Conservation (phyloP, 495 filamentous ascomycete genomes). For the Tuber calosporum region DNA sequence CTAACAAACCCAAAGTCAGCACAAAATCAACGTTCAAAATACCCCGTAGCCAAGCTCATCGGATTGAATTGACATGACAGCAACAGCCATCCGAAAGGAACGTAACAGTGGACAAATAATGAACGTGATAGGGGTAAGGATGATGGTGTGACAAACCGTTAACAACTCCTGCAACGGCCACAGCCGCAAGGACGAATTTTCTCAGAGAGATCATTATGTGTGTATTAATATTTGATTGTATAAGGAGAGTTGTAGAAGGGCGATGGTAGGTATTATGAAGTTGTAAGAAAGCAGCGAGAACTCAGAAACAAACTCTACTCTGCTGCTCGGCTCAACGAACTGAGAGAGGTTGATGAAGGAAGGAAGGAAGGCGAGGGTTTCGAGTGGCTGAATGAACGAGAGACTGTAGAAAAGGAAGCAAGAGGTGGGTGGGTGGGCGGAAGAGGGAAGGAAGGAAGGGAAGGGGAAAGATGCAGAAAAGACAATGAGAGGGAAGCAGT, state of each 20-base stretch:
- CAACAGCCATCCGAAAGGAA: not conserved
- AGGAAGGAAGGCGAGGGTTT: slow-evolving; percentile 34
- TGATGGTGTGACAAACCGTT: slow-evolving; percentile 53
- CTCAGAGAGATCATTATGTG: slow-evolving; percentile 62
- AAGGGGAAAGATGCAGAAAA: slow-evolving; percentile 34
- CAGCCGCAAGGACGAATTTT: slow-evolving; percentile 64
- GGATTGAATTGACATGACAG: slow-evolving; percentile 2
- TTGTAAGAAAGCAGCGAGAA: slow-evolving; percentile 20
- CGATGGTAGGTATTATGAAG: slow-evolving; percentile 15
- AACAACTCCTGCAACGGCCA: slow-evolving; percentile 59
- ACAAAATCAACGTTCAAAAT: not conserved
- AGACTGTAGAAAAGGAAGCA: slow-evolving; percentile 47
- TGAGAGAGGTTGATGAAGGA: slow-evolving; percentile 29
- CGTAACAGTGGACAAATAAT: slow-evolving; percentile 14
- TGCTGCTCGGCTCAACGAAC: slow-evolving; percentile 27
- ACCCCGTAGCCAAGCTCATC: not conserved
- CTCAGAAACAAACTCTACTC: slow-evolving; percentile 31
- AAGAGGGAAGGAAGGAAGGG: too few species aligned
- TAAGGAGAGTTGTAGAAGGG: slow-evolving; percentile 9
- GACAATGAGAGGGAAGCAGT: slow-evolving; percentile 46
- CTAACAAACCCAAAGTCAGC: slow-evolving; percentile 20
- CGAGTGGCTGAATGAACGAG: slow-evolving; percentile 43
- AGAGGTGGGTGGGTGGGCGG: slow-evolving; percentile 41
- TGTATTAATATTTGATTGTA: slow-evolving; percentile 41
- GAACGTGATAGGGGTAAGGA: not conserved